These are phyloP conservation scores for Xylaria arbuscula DNA, from an alignment of 2,329 filamentous ascomycete genomes.

Conservation along the genomic window DNA sequence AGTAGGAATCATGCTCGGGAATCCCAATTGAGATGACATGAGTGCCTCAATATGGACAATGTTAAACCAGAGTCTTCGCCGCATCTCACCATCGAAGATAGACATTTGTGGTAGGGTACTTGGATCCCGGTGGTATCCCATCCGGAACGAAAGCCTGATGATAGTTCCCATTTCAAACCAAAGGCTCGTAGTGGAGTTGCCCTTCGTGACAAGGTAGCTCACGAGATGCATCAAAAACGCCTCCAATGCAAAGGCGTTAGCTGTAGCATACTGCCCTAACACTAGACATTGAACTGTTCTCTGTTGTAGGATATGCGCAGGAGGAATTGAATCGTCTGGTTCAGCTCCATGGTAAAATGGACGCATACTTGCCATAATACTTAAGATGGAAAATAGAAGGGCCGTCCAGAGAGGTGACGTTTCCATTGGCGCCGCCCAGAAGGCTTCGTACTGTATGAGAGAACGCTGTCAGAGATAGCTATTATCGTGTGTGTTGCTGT, in stretches of 20 bases:
- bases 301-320: slow-evolving; percentile 34
- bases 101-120: slow-evolving; percentile 50
- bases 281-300: slow-evolving; percentile 44
- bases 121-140: slow-evolving; percentile 58
- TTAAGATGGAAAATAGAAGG: slow-evolving; percentile 53
- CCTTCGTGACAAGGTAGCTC: slow-evolving; percentile 42
- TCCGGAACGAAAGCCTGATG: slow-evolving; percentile 53
- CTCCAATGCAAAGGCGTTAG: slow-evolving; percentile 53
- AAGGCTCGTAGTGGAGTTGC: slow-evolving; percentile 49
- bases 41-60: slow-evolving; percentile 58
- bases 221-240: slow-evolving; percentile 52
- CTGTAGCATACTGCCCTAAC: slow-evolving; percentile 49
- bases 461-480: not conserved
- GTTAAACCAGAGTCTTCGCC: slow-evolving; percentile 54
- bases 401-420: slow-evolving; percentile 54
- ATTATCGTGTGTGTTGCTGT: not conserved
- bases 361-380: slow-evolving; percentile 44
- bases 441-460: slow-evolving; percentile 49
- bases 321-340: slow-evolving; percentile 27
- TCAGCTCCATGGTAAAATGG: slow-evolving; percentile 10
- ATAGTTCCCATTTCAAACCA: slow-evolving; percentile 57
- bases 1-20: slow-evolving; percentile 59
- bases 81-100: slow-evolving; percentile 56
- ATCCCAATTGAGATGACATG: slow-evolving; percentile 59
- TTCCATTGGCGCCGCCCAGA: slow-evolving; percentile 51